Base-by-base conservation (phyloP, 176 grass and related monocot genomes). In the Zizania latifolia region DNA sequence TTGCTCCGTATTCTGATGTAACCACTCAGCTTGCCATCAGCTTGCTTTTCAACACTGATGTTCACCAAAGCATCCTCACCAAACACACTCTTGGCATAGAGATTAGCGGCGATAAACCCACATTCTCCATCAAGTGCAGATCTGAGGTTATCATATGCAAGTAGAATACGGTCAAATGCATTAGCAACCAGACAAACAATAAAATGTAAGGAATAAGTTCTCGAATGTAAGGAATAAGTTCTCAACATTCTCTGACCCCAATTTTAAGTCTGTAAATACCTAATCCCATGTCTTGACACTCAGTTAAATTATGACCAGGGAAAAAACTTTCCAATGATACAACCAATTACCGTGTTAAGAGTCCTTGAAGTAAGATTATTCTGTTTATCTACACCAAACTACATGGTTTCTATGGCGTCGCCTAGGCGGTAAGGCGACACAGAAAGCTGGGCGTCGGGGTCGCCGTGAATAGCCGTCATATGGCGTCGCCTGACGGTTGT, bases 1-100 rank as follows among this genome's bases (percentile, higher is more conserved):
- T 91, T 91, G 81, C 89, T 91, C 60, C 89, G 84, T 63, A 91
- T 91, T 45, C 85, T 80, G 65, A 91, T 91, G 51, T 91, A 91
- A 28, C 89, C 89, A 3, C 85, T 87, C 11, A 91, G 74, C 62
- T 91, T 91, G 12, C 85, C 72, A 7, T 91, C 89, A 5, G 71
- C 89, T 58, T 91, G 85, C 68, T 91, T 91, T 77, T 91, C 89
- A 43, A 91, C 34, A 12, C 81, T 87, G 44, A 91, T 78, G 65
- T 87, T 91, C 74, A 91, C 85, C 89, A 91, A 73, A 19, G 89
- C 89, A 19, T 91, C 89, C 80, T 87, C 81, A 0, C 84, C 89
- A 69, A 91, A 91, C 26, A 83, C 84, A 68, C 89, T 91, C 78
- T 87, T 91, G 48, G 89, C 89, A n/a, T 91, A 91, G 19, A 91